These are phyloP conservation scores for Plasmodium vinckei DNA, from an alignment of 169 alveolate genomes.

Conservation along the genomic window DNA sequence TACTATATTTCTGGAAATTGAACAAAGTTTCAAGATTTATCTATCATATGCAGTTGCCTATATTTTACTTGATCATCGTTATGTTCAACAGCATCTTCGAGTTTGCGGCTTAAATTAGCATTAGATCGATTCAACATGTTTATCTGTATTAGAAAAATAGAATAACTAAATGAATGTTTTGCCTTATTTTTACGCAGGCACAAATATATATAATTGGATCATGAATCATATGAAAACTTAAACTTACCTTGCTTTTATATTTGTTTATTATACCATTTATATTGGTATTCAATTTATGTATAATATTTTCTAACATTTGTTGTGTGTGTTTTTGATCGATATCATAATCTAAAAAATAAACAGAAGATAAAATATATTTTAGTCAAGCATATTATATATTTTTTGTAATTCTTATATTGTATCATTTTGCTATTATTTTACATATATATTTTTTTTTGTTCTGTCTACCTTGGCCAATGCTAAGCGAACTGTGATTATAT, in stretches of 20 bases:
- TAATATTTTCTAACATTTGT: conserved; percentile 45
- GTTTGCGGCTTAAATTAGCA: conserved; percentile 17
- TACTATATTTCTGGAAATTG: background rate
- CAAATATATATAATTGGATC: too few relatives aligned
- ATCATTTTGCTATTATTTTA: background rate
- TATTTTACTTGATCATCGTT: conserved; percentile 60
- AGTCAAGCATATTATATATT: background rate
- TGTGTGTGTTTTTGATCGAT: conserved; percentile 27
- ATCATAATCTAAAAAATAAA: conserved; percentile 7
- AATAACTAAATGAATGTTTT: background rate
- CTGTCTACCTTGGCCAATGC: conserved; percentile 24
- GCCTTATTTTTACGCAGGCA: too few relatives aligned
- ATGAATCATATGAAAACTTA: background rate
- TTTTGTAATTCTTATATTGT: background rate
- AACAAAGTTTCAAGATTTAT: too few relatives aligned
- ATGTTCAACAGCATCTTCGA: conserved; percentile 63
- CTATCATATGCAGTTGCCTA: background rate
- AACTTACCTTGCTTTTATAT: conserved; percentile 43
- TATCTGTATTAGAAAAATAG: conserved; percentile 15
- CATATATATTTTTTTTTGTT: background rate
- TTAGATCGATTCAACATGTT: conserved; percentile 22
- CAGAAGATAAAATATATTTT: conserved; percentile 8
- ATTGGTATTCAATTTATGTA: conserved; percentile 48
- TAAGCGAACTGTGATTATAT: background rate
- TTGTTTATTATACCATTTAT: conserved; percentile 21